Conservation (phyloP, 2,329 filamentous ascomycete genomes). For the Calonectria ilicicola region DNA sequence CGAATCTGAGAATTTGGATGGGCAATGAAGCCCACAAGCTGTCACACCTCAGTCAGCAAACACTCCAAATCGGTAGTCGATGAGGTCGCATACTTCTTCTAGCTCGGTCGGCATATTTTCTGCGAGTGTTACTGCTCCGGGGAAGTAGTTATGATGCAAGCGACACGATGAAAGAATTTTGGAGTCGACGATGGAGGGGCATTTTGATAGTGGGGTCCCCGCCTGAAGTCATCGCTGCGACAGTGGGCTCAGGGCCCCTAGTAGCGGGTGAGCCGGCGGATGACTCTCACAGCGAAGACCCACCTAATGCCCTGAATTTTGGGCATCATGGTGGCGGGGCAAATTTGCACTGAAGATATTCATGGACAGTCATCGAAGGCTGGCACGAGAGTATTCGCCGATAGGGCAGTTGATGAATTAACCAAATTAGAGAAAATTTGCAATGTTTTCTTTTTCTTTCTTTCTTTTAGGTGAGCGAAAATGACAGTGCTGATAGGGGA, state of each 20-base stretch:
- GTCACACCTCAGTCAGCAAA: constrained; percentile 25
- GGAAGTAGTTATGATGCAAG: constrained; percentile 33
- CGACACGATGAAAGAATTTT: constrained; percentile 33
- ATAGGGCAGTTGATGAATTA: background rate
- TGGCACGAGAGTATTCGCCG: background rate
- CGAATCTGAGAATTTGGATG: constrained; percentile 93
- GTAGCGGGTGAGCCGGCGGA: constrained; percentile 25
- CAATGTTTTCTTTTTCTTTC: background rate
- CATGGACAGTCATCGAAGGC: background rate
- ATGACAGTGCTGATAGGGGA: too few relatives aligned
- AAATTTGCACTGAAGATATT: constrained; percentile 11
- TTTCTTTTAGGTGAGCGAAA: background rate
- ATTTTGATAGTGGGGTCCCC: constrained; percentile 40
- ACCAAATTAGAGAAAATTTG: background rate
- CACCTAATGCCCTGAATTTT: constrained; percentile 29
- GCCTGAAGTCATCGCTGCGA: constrained; percentile 46
- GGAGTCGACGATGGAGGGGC: constrained; percentile 42
- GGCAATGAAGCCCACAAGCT: constrained; percentile 94
- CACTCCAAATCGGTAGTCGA: background rate
- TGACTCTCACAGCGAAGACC: constrained; percentile 40
- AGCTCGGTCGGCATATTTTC: constrained; percentile 77
- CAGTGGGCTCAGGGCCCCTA: constrained; percentile 37
- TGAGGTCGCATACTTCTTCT: constrained; percentile 70
- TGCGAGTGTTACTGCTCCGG: constrained; percentile 1
- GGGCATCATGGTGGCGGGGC: constrained; percentile 28